Evolutionary conservation across 257 asterid genomes (phyloP), one percentile per base, ranked within the genome.

Genomic region (Euphrasia confusa): DNA sequence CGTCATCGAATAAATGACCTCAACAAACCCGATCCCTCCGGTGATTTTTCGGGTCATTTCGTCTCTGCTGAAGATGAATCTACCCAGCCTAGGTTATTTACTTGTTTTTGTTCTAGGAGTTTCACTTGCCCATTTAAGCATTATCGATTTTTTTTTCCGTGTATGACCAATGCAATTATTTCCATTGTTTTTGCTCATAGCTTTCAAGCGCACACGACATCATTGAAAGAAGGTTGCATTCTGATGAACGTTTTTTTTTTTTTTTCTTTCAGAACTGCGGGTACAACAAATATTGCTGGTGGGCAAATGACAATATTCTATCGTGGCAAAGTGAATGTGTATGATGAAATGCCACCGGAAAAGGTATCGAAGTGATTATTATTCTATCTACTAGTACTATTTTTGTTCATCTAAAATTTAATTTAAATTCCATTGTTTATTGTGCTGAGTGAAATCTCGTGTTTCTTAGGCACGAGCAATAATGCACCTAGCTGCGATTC

Each of bases 301-400:
- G 95, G 95, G 66, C 99, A 89, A 73, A 84, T 93, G 99, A 79
- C 97, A 11, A 85, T 93, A 69, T 93, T 93, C 73, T 93, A 93
- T 65, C 69, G 92, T 50, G 99, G 99, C 65, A 76, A 84, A 74
- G 87, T 93, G 70, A 87, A 87, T 75, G 99, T 93, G 60, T 89
- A 87, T 63, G 97, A 93, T 72, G 88, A 83, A 71, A 74, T 93
- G 75, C 84, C 99, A 33, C 73, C 79, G 58, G 84, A 85, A 56
- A 89, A 89, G 97, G 99, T 93, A 85, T 54, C 52, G 64, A 68
- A 68, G 42, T 50, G 56, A 63, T 28, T 62, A 45, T 40, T 8
- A 45, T 55, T 53, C 8, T 40, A 24, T 50, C 59, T 9, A 14
- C 40, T 52, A n/a, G n/a, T 21, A 53, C 45, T 55, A 39, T 58